Conservation (phyloP, 2,329 filamentous ascomycete genomes). For the Onygenales sp. region DNA sequence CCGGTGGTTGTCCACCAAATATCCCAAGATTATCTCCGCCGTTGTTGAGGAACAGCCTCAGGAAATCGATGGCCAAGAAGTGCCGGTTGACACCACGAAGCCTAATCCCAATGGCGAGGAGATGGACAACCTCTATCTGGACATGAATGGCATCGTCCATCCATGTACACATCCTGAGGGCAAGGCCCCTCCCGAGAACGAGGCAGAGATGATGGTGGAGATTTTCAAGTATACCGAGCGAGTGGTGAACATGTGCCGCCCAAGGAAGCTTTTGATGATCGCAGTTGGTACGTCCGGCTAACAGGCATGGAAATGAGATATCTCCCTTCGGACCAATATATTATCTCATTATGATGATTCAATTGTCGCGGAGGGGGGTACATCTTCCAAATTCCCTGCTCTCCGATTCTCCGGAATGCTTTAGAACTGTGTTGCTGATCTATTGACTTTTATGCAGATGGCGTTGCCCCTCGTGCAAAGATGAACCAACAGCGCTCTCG, state of each 20-base stretch:
- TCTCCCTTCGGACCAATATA: conserved; percentile 20
- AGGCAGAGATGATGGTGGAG: conserved; percentile 99
- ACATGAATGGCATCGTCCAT: conserved; percentile 99
- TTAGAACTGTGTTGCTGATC: conserved; percentile 9
- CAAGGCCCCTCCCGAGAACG: conserved; percentile 76
- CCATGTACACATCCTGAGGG: conserved; percentile 97
- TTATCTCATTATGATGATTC: conserved; percentile 17
- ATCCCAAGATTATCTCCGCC: conserved; percentile 90
- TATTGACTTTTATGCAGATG: conserved; percentile 48
- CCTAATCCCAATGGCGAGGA: conserved; percentile 97
- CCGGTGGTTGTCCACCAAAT: conserved; percentile 92
- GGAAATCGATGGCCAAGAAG: conserved; percentile 70
- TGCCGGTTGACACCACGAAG: conserved; percentile 74
- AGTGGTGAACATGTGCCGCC: conserved; percentile 96
- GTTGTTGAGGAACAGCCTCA: conserved; percentile 80
- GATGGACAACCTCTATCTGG: conserved; percentile 93
- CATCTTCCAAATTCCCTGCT: conserved; percentile 9
- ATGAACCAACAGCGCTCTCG: conserved; percentile 99
- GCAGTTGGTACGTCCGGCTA: conserved; percentile 59
- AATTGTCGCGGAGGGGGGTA: conserved; percentile 23
- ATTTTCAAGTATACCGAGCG: conserved; percentile 98
- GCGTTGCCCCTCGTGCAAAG: conserved; percentile 93
- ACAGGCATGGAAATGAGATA: conserved; percentile 6
- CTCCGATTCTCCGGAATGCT: background rate
- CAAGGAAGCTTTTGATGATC: conserved; percentile 92